A percentile compares a stretch with the other conserved stretches of the same genome.
Evolutionary conservation across 768 basidiomycete genomes (phyloP).

Genomic region (Lactarius psammicola): DNA sequence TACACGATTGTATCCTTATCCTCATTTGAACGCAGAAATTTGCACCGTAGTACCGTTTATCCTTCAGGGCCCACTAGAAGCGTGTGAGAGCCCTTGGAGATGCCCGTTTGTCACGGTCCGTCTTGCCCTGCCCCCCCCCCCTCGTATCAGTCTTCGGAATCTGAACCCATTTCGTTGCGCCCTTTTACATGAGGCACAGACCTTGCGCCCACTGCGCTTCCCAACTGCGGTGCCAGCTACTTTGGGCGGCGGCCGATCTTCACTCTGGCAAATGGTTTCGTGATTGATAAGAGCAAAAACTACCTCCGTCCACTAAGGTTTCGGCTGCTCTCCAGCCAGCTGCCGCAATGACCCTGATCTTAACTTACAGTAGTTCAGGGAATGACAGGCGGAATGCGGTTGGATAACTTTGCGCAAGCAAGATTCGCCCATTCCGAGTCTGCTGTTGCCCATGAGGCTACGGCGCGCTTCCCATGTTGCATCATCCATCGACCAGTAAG

Average conservation of each 20-base stretch:
- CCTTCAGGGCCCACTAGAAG: background rate
- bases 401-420: background rate
- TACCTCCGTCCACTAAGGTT: background rate
- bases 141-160: background rate
- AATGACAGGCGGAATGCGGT: background rate
- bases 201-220: conserved; percentile 7
- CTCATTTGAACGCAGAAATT: background rate
- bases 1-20: background rate
- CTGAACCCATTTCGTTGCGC: conserved; percentile 9
- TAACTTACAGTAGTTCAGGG: background rate
- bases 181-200: conserved; percentile 14
- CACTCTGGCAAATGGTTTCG: background rate
- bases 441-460: conserved; percentile 5
- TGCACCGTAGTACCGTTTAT: background rate
- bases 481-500: background rate
- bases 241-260: background rate
- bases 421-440: background rate
- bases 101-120: background rate
- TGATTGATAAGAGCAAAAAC: background rate
- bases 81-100: no score
- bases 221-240: background rate
- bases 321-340: background rate
- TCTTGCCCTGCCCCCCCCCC: background rate
- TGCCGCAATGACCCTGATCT: background rate
- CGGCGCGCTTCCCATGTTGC: conserved; percentile 10